phyloP scores from a whole-genome alignment of 345 rosid genomes.

The Leavenworthia alabamica region DNA sequence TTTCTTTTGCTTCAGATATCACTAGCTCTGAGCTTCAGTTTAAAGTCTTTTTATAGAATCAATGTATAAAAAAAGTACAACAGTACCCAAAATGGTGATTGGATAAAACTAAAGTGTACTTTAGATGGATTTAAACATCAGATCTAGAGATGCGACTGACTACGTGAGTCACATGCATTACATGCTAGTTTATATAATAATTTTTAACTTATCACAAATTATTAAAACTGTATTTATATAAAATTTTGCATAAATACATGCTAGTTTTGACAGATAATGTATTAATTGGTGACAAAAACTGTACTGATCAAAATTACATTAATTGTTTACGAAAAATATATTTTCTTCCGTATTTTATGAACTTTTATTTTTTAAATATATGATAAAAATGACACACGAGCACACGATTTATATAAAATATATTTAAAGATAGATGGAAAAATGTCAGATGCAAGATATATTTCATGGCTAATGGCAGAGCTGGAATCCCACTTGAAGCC shows the following conservation, averaged over 20 bases:
- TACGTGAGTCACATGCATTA: not conserved
- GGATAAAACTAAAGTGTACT: not conserved
- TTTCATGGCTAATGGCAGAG: slow-evolving; percentile 54
- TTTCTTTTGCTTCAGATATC: not conserved
- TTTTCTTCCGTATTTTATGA: too few species aligned
- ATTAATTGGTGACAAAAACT: not conserved
- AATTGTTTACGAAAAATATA: not conserved
- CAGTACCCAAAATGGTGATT: not conserved
- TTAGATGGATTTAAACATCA: not conserved
- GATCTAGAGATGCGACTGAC: not conserved
- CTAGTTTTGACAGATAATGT: not conserved
- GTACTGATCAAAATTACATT: not conserved
- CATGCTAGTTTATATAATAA: not conserved
- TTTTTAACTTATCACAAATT: not conserved
- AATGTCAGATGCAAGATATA: slow-evolving; percentile 30
- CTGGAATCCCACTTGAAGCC: slow-evolving; percentile 64
- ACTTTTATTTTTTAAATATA: not conserved
- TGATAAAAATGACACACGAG: slow-evolving; percentile 18
- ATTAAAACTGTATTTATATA: not conserved
- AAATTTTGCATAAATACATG: not conserved
- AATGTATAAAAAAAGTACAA: not conserved
- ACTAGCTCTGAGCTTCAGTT: not conserved
- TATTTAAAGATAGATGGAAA: slow-evolving; percentile 9
- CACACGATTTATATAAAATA: slow-evolving; percentile 30
- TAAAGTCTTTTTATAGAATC: not conserved